Conservation (phyloP, 2,329 filamentous ascomycete species). For the Hypoxylon sp. region DNA sequence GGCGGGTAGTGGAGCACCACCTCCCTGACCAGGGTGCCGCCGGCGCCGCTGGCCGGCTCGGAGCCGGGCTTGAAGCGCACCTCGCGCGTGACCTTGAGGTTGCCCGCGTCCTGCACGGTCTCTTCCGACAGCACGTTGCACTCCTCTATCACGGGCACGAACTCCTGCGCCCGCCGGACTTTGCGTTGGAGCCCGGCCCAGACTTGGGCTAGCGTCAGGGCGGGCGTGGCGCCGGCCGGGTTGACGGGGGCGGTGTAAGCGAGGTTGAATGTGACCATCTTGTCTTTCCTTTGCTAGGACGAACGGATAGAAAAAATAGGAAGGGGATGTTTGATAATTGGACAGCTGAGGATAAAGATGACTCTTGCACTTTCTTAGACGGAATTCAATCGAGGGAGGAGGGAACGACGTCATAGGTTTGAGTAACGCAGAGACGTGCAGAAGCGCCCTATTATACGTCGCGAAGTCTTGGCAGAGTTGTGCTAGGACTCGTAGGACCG, state of each 20-base stretch:
- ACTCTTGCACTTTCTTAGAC: background rate
- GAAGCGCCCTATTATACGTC: background rate
- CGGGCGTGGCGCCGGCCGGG: conserved; percentile 47
- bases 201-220: conserved; percentile 51
- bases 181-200: conserved; percentile 56
- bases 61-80: conserved; percentile 49
- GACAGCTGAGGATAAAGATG: background rate
- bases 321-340: no score
- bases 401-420: background rate
- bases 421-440: background rate
- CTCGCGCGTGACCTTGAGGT: conserved; percentile 48
- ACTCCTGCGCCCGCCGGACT: conserved; percentile 53
- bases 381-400: background rate
- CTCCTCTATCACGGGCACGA: conserved; percentile 53
- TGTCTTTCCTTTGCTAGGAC: conserved; percentile 5
- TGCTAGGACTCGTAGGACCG: background rate
- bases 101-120: conserved; percentile 34
- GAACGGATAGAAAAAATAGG: no score
- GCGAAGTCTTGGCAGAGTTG: background rate
- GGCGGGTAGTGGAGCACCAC: conserved; percentile 51
- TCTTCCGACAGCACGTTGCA: conserved; percentile 52
- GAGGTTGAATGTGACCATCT: conserved; percentile 53
- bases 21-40: conserved; percentile 45
- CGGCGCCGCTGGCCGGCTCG: conserved; percentile 11
- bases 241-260: conserved; percentile 56